Evolutionary conservation across 1,284 basidiomycete species (phyloP).

Genomic region (Kalmanozyma brasiliensis): DNA sequence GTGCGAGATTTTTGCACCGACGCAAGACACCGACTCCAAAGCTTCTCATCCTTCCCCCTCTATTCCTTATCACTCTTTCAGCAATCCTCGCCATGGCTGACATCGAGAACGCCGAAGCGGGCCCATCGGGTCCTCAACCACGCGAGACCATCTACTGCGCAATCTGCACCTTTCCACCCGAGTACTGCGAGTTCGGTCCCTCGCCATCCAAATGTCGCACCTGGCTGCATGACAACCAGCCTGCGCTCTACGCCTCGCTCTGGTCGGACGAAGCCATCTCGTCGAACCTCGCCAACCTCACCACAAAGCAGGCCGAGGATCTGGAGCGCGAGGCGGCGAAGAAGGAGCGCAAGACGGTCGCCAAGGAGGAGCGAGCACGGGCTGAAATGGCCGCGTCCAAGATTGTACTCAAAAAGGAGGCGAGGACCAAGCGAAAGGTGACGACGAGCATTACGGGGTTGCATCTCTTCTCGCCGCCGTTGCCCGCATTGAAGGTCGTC

Average conservation of each 20-base stretch:
- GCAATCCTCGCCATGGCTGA: conserved; percentile 21
- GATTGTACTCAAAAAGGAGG: conserved; percentile 61
- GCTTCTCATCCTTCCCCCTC: neutral
- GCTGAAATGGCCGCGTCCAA: conserved; percentile 56
- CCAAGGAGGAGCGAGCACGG: conserved; percentile 62
- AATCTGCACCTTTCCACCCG: conserved; percentile 65
- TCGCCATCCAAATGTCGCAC: conserved; percentile 59
- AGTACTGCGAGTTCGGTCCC: conserved; percentile 66
- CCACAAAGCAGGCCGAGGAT: conserved; percentile 64
- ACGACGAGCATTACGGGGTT: conserved; percentile 63
- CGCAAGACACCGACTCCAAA: neutral
- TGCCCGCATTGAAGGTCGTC: conserved; percentile 64
- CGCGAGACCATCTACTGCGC: conserved; percentile 57
- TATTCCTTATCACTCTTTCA: neutral
- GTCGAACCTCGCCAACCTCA: conserved; percentile 58
- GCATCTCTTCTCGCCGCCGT: conserved; percentile 64
- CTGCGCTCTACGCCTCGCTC: conserved; percentile 47
- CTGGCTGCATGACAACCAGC: conserved; percentile 58
- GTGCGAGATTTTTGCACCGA: conserved; percentile 22
- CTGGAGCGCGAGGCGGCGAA: conserved; percentile 64
- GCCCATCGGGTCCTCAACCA: conserved; percentile 44
- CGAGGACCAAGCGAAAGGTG: conserved; percentile 66
- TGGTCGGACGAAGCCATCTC: conserved; percentile 64
- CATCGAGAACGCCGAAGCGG: conserved; percentile 33
- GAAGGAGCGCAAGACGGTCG: conserved; percentile 66